Evolutionary conservation across 2,329 filamentous ascomycete genomes (phyloP).

Genomic region (Zasmidium angulare): DNA sequence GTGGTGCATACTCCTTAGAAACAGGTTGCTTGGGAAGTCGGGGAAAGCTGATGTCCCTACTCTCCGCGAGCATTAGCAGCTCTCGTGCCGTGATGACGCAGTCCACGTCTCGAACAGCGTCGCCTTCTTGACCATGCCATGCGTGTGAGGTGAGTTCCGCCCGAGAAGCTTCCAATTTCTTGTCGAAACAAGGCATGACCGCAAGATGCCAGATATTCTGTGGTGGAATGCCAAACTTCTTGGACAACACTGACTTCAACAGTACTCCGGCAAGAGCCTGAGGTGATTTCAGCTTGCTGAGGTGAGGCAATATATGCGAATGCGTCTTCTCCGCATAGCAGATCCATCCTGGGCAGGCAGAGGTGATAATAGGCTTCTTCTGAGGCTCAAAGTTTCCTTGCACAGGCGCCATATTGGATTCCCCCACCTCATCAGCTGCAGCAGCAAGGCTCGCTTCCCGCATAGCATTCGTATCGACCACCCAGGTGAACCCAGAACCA

Average conservation of each 20-base stretch:
- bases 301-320: conserved; percentile 84
- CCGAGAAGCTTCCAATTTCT: conserved; percentile 94
- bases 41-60: conserved; percentile 75
- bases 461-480: conserved; percentile 83
- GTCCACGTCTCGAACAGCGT: conserved; percentile 81
- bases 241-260: conserved; percentile 80
- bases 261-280: conserved; percentile 89
- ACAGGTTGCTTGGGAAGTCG: conserved; percentile 62
- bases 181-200: conserved; percentile 98
- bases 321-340: conserved; percentile 99
- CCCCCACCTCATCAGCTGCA: conserved; percentile 48
- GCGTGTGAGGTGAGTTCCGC: conserved; percentile 72
- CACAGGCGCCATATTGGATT: conserved; percentile 35
- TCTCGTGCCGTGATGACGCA: conserved; percentile 98
- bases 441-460: conserved; percentile 77
- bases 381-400: conserved; percentile 45
- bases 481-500: conserved; percentile 79
- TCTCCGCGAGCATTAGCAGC: conserved; percentile 82
- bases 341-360: conserved; percentile 95
- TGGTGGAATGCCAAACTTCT: conserved; percentile 68
- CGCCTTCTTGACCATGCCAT: conserved; percentile 40
- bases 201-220: conserved; percentile 90
- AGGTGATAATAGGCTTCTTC: conserved; percentile 71
- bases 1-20: conserved; percentile 44
- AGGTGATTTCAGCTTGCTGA: conserved; percentile 89